Evolutionary conservation across 495 filamentous ascomycete species (phyloP).

Genomic region (Aspergillus carlsbadensis): DNA sequence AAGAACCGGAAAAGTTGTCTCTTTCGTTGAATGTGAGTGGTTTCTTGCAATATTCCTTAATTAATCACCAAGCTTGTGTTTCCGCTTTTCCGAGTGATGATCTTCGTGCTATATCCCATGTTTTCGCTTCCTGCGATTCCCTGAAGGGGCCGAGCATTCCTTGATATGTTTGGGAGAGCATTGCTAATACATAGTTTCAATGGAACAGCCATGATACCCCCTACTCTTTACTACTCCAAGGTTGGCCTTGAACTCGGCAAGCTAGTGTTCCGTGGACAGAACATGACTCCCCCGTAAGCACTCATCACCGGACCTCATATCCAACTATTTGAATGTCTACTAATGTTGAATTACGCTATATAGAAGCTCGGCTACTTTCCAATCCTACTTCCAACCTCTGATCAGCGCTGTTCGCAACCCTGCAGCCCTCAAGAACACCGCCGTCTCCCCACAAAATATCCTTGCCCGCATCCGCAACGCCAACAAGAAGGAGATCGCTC

Average conservation of each 20-base stretch:
- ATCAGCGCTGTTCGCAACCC: slow-evolving; percentile 70
- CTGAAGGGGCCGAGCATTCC: slow-evolving; percentile 22
- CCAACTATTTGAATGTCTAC: slow-evolving; percentile 9
- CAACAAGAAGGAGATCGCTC: slow-evolving; percentile 62
- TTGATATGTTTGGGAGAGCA: slow-evolving; percentile 8
- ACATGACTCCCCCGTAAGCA: slow-evolving; percentile 92
- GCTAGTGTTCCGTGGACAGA: slow-evolving; percentile 83
- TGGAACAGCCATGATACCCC: slow-evolving; percentile 74
- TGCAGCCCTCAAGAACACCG: slow-evolving; percentile 42
- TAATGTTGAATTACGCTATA: slow-evolving; percentile 12
- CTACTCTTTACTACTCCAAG: slow-evolving; percentile 83
- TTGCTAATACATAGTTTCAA: slow-evolving; percentile 27
- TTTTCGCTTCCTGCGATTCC: slow-evolving; percentile 14
- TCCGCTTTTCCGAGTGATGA: not conserved
- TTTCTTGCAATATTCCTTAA: not conserved
- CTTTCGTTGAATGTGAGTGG: slow-evolving; percentile 79
- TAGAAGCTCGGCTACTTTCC: slow-evolving; percentile 73
- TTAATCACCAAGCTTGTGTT: not conserved
- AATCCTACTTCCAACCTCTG: slow-evolving; percentile 78
- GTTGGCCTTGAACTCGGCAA: slow-evolving; percentile 84
- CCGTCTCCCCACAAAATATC: slow-evolving; percentile 47
- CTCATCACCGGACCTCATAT: not conserved
- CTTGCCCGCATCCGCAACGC: slow-evolving; percentile 67
- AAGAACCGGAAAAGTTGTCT: slow-evolving; percentile 75
- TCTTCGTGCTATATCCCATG: not conserved